Base-by-base conservation (phyloP, 495 filamentous ascomycete genomes). In the Sporormia fimetaria region DNA sequence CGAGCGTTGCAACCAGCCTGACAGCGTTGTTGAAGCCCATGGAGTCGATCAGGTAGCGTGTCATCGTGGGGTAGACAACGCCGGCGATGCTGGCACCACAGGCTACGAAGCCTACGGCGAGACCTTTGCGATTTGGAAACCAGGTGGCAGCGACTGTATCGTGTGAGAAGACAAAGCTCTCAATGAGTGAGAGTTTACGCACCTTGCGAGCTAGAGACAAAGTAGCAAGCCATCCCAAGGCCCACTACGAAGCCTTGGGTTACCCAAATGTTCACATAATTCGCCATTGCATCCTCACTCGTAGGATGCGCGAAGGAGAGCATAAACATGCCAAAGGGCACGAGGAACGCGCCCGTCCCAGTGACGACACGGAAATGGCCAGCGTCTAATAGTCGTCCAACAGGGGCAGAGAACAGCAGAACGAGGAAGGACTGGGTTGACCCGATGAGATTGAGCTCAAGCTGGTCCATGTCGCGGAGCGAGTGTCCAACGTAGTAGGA, bases 181-280 rank as follows among this genome's bases (percentile, higher is more conserved):
- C 21, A 22, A 33, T 25, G 10, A 9, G 25, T 15, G 24, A 15
- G 29, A 22, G 4, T 15, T 16, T 26, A 40, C 31, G n/a, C 48
- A 62, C 62, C 45, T 49, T 66, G 64, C n/a, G 61, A 65, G 22
- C 63, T 65, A 9, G 54, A 52, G 4, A 63, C 63, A 35, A 67
- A 67, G 40, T 59, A 62, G 47, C 65, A 68, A 8, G 61, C 49
- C 65, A 68, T 68, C 4, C 65, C 65, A 4, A 64, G 36, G 0
- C 63, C 57, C 21, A 44, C 54, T 26, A 65, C 29, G 21, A 68
- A 38, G 3, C 65, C 65, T 40, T 65, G 63, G 3, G 57, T 61
- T 3, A 61, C 32, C 53, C 60, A 58, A 16, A 65, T 62, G 2
- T 47, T 28, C 14, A 30, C 47, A 49, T 60, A 67, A 14, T 51